Percentiles rank a stretch among this genome's conserved stretches.
Conservation (phyloP, 2,329 filamentous ascomycete genomes). For the Iodosphaeria phyllophila region DNA sequence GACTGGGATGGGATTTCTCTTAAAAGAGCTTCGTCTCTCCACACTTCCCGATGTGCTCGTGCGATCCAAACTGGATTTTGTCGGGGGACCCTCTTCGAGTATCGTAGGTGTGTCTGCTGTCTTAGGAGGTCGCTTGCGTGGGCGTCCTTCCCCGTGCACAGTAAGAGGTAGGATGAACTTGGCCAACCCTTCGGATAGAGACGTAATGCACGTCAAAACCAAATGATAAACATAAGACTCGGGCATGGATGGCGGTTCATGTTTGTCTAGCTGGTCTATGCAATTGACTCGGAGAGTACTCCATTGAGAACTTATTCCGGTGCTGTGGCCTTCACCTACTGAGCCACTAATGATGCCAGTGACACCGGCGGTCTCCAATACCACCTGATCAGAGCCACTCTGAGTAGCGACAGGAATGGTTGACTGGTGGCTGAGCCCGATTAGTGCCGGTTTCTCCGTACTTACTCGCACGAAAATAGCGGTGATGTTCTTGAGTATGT, state of each 20-base stretch:
- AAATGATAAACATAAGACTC: slow-evolving; percentile 91
- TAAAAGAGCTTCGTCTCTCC: slow-evolving; percentile 48
- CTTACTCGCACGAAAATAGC: slow-evolving; percentile 83
- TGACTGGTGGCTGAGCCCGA: slow-evolving; percentile 78
- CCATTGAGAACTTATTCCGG: slow-evolving; percentile 80
- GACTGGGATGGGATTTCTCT: slow-evolving; percentile 58
- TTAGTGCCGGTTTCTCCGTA: slow-evolving; percentile 74
- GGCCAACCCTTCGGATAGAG: slow-evolving; percentile 77
- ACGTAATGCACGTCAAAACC: slow-evolving; percentile 74
- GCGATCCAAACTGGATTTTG: slow-evolving; percentile 12
- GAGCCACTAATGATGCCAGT: slow-evolving; percentile 70
- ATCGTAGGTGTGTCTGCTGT: slow-evolving; percentile 17
- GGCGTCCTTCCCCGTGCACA: slow-evolving; percentile 50
- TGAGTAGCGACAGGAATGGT: slow-evolving; percentile 52
- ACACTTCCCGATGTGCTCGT: slow-evolving; percentile 14
- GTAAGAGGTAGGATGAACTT: slow-evolving; percentile 88
- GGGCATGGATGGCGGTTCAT: slow-evolving; percentile 62
- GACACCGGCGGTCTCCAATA: slow-evolving; percentile 73
- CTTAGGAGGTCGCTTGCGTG: slow-evolving; percentile 28
- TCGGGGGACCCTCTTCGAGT: slow-evolving; percentile 16
- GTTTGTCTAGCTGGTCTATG: slow-evolving; percentile 88
- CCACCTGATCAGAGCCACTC: slow-evolving; percentile 58
- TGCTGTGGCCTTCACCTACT: slow-evolving; percentile 46
- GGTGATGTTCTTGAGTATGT: slow-evolving; percentile 65
- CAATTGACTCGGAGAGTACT: slow-evolving; percentile 74